Evolutionary conservation across 2,329 filamentous ascomycete species (phyloP), one percentile per base, ranked within the genome.

Genomic region (Sphaerulina vaccinii): DNA sequence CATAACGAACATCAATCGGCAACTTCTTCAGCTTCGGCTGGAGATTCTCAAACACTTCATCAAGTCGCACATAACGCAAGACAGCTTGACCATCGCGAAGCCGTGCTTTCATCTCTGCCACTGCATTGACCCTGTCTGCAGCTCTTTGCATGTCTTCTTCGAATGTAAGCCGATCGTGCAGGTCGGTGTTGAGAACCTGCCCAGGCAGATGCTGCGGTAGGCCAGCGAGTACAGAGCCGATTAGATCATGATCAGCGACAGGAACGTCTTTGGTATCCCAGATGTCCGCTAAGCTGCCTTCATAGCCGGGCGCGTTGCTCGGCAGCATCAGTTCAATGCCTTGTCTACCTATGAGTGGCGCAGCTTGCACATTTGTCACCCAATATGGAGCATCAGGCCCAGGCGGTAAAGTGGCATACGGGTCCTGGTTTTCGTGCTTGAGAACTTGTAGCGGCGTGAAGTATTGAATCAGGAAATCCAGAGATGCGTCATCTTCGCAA

Each of bases 331-430:
- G 41, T 37, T 67, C 64, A n/a, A 64, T 33, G 2, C 64, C 66
- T n/a, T 33, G 32, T 32, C 54, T 50, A 18, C 61, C 65, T 6
- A 69, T 54, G 10, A 68, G 53, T 3, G 64, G 61, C n/a, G 65
- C 64, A 11, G 56, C 64, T 44, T 67, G 62, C 27, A 61, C 46
- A 36, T 68, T 69, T 15, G 65, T 57, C 4, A 68, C 51, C 60
- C 60, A 65, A 7, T 53, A 54, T 15, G 52, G 51, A 13, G 49
- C 33, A 38, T 54, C 51, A 23, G 41, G 41, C 23, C 45, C 51
- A 13, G 57, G 54, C 13, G 40, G 42, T 5, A 51, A 45, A n/a
- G 52, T 43, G 18, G 38, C 50, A 22, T 45, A 48, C 1, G 50
- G 47, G 7, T 51, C 53, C 5, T 45, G 46, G 19, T 54, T 33